These are phyloP conservation scores for Galerina sulciceps DNA, from an alignment of 768 basidiomycete species.

Conservation along the genomic window DNA sequence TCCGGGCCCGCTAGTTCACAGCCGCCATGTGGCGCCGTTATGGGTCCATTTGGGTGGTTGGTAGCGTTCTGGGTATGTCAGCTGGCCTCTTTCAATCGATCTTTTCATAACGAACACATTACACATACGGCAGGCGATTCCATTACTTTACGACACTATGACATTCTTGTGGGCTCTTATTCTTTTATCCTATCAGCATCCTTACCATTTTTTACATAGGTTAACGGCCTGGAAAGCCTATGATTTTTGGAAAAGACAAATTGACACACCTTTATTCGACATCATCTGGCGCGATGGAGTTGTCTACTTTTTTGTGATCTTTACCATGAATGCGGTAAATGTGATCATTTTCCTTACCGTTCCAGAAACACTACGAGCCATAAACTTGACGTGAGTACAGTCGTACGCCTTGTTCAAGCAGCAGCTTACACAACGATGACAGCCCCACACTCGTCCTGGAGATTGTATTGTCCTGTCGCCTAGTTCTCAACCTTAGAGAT, in stretches of 20 bases:
- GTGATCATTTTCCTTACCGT: constrained; percentile 24
- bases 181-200: constrained; percentile 6
- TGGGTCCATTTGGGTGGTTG: constrained; percentile 25
- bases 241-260: constrained; percentile 8
- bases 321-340: constrained; percentile 27
- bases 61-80: constrained; percentile 27
- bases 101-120: neutral
- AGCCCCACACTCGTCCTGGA: constrained; percentile 27
- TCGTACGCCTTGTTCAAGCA: neutral
- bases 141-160: constrained; percentile 21
- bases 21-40: constrained; percentile 22
- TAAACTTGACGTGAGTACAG: constrained; percentile 25
- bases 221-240: constrained; percentile 18
- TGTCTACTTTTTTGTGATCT: constrained; percentile 29
- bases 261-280: constrained; percentile 10
- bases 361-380: constrained; percentile 14
- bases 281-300: constrained; percentile 25
- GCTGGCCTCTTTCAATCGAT: neutral
- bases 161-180: constrained; percentile 15
- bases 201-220: neutral
- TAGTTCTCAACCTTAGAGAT: constrained; percentile 26
- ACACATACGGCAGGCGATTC: constrained; percentile 8
- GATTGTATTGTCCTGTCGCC: constrained; percentile 28
- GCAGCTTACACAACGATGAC: neutral
- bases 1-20: constrained; percentile 13